Percentiles rank a stretch among this genome's conserved stretches.
These are phyloP conservation scores for Firmiana major DNA, from an alignment of 345 rosid genomes.

Conservation along the genomic window DNA sequence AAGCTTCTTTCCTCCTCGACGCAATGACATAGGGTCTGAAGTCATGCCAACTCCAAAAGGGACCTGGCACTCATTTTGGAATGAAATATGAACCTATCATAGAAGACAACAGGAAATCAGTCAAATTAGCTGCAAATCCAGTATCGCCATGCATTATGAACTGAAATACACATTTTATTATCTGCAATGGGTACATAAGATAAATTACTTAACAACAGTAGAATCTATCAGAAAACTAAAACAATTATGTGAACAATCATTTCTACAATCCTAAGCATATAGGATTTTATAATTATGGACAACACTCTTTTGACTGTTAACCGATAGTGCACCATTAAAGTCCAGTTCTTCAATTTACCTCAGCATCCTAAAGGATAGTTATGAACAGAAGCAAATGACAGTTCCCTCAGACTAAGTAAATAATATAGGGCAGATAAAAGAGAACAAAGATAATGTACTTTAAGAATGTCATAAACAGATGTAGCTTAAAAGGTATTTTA, in stretches of 20 bases:
- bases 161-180: not conserved
- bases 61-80: slow-evolving; percentile 42
- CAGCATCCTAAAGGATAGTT: not conserved
- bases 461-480: not conserved
- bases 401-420: not conserved
- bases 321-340: too few relatives aligned
- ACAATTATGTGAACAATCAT: not conserved
- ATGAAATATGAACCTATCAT: slow-evolving; percentile 65
- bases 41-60: slow-evolving; percentile 86
- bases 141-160: not conserved
- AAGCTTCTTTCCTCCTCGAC: slow-evolving; percentile 90
- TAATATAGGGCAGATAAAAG: not conserved
- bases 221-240: not conserved
- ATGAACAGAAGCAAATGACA: not conserved
- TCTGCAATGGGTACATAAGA: not conserved
- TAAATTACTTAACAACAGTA: not conserved
- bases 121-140: not conserved
- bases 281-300: too few relatives aligned
- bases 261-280: not conserved
- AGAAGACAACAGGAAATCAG: slow-evolving; percentile 2
- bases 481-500: slow-evolving; percentile 2
- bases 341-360: too few relatives aligned
- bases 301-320: too few relatives aligned
- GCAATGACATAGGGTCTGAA: slow-evolving; percentile 92
- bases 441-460: not conserved